Base-by-base conservation (phyloP, 352 stramenopile species). In the Phytophthora macrochlamydospora region DNA sequence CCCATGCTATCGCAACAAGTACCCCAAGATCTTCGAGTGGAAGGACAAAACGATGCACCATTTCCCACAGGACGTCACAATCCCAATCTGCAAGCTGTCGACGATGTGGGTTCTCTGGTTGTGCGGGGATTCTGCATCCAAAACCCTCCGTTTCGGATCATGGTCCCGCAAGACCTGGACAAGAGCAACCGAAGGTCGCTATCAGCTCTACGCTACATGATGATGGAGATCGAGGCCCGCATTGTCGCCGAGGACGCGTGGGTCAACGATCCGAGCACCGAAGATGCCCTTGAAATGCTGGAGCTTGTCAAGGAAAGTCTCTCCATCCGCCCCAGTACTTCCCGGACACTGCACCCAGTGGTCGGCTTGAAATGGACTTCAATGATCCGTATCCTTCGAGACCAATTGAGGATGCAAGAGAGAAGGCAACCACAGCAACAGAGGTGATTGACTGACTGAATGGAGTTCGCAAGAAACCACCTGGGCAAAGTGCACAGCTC, bases 111-210 rank as follows among this genome's bases (percentile, higher is more conserved):
- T 40, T 28, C 56, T 54, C 13, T 74, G 62, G 51, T n/a, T 67
- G 24, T 67, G 67, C 42, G 62, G 49, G 2, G 49, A 73, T n/a
- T 40, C 45, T 2, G 42, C 13, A 8, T 42, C 40, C n/a, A 69
- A 65, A 61, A 75, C 31, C 51, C 67, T 18, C 67, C 57, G 5
- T 71, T 64, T 30, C 52, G 67, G 35, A 75, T 75, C 33, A 33
- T 68, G 44, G 37, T 32, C 1, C 53, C 56, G 12, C 18, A 50
- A 24, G 62, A 67, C 33, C 51, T 75, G 4, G 51, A 68, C 14
- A 42, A 54, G n/a, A n/a, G 0, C 31, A 67, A 7, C 4, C 67
- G 51, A 42, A 54, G 46, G 14, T 51, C 18, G 42, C 38, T 68
- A 11, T 62, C 67, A 7, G 53, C 38, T 14, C 48, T 75, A 46